Evolutionary conservation across 1,284 basidiomycete species (phyloP).

Genomic region (Trichosporon ovoides): DNA sequence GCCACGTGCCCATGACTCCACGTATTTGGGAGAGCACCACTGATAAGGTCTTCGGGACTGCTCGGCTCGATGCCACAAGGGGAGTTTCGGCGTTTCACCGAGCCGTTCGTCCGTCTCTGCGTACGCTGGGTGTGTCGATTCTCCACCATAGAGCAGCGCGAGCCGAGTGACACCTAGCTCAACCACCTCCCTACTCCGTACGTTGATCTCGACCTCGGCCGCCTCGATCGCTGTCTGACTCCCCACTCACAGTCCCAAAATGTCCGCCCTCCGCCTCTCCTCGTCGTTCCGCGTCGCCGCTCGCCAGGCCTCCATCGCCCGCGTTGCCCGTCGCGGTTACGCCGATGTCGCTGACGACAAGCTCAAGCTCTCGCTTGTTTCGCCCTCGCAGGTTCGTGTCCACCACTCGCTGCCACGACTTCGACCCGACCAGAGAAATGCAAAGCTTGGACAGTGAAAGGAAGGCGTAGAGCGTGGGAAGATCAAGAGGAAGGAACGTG

Average conservation of each 20-base stretch:
- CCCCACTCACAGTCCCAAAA: conserved; percentile 17
- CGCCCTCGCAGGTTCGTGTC: conserved; percentile 80
- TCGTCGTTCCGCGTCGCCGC: conserved; percentile 45
- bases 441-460: not conserved
- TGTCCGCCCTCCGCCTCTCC: conserved; percentile 42
- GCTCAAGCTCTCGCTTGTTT: conserved; percentile 76
- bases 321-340: conserved; percentile 67
- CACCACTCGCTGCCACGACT: no score
- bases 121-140: conserved; percentile 3
- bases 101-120: not conserved
- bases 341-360: conserved; percentile 63
- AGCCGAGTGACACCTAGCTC: conserved; percentile 6
- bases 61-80: not conserved
- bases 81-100: conserved; percentile 6
- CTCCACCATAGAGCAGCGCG: not conserved
- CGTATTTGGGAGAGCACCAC: no score
- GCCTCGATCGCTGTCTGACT: conserved; percentile 3
- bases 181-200: conserved; percentile 5
- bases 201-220: not conserved
- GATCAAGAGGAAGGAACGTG: not conserved
- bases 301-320: conserved; percentile 38
- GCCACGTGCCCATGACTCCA: not conserved
- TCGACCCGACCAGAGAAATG: not conserved
- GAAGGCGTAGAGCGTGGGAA: not conserved
- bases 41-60: not conserved